These are phyloP conservation scores for Ocimum tenuiflorum DNA, from an alignment of 257 asterid species.

Conservation along the genomic window DNA sequence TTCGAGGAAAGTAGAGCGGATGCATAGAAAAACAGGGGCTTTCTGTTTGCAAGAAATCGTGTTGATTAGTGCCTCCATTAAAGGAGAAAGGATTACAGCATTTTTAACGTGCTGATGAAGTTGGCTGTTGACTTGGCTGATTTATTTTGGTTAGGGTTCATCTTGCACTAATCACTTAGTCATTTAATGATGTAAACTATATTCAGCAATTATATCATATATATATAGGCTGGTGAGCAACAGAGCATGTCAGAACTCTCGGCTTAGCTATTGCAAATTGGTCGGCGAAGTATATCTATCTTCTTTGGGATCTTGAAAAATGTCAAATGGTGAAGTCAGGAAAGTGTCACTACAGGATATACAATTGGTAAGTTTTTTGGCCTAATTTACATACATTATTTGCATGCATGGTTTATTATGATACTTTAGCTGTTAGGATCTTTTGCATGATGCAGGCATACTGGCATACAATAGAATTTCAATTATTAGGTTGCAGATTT, in stretches of 20 bases:
- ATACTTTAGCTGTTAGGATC: not conserved
- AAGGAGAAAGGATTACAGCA: not conserved
- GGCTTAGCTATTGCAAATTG: slow-evolving; percentile 7
- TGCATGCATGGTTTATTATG: not conserved
- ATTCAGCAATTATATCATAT: slow-evolving; percentile 12
- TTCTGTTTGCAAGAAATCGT: slow-evolving; percentile 2
- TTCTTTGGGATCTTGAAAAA: slow-evolving; percentile 25
- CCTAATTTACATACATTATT: not conserved
- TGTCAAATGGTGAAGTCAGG: slow-evolving; percentile 58
- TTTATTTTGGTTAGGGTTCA: not conserved
- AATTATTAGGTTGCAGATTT: not conserved
- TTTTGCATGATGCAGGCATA: not conserved
- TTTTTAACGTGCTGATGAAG: not conserved
- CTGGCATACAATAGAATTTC: not conserved
- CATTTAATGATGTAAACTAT: not conserved
- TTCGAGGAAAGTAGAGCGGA: not conserved
- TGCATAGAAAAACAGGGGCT: not conserved
- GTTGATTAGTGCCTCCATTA: not conserved
- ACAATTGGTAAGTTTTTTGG: slow-evolving; percentile 58
- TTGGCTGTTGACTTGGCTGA: slow-evolving; percentile 4
- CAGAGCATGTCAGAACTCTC: not conserved
- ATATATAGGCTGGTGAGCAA: slow-evolving; percentile 4
- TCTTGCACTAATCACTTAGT: not conserved
- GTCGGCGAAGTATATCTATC: not conserved
- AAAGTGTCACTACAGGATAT: slow-evolving; percentile 62